Base-by-base conservation (phyloP, 2,329 filamentous ascomycete species). In the Sarocladium brachiariae region DNA sequence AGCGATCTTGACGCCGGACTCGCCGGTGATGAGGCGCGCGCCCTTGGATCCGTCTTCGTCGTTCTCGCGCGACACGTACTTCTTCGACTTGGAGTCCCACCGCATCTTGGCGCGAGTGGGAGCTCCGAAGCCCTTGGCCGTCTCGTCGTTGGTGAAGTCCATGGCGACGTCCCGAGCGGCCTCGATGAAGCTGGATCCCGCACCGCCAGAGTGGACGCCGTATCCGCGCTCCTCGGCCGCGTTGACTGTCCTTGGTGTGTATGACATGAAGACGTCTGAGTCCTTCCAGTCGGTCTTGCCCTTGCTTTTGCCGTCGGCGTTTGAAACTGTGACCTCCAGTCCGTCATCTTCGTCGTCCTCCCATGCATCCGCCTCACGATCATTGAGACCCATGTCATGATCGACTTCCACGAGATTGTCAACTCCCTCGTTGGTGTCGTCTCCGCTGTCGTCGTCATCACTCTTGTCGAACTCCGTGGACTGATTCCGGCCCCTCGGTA, bases 11-110 rank as follows among this genome's bases (percentile, higher is more conserved):
- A 92, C 89, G 50, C 93, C 93, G 62, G 83, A 89, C 71, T 99
- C 93, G 60, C 93, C 91, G 55, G 81, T 79, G 51, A 96, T 85
- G 72, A 96, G 84, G 63, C 78, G 79, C 53, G 71, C 66, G 45
- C 79, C 78, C 63, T 84, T 85, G 59, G 75, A 95, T 34, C 93
- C 93, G 70, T 99, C 95, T 59, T 95, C 88, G 70, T 99, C 93
- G 74, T 99, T 97, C 59, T 83, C 83, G 31, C 88, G 82, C 11
- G 88, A 77, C 31, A 99, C 92, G 71, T 97, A 99, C 70, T 96
- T 97, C 71, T 88, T 95, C 62, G 83, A 81, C 69, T 96, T 95
- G 74, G 95, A 92, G 73, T 99, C 93, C 93, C 93, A 99, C 57
- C 93, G 86, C 83, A 96, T 85, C 57, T 83, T 80, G 46, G 83